Evolutionary conservation across 208 protist genomes (phyloP).

Genomic region (Trichomonas gallinae): DNA sequence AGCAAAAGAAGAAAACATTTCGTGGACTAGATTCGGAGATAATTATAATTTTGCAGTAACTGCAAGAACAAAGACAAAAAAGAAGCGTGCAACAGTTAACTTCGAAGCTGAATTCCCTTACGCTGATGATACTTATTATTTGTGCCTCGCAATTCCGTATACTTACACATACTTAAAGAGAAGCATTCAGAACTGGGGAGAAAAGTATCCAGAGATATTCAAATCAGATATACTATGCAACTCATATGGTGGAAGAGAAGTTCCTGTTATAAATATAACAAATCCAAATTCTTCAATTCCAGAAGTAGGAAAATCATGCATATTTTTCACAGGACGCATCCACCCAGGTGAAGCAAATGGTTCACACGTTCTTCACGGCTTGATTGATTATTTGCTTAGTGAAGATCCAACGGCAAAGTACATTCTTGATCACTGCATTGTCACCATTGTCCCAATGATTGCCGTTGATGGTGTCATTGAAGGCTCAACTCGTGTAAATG

Average conservation of each 20-base stretch:
- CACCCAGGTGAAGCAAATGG: conserved; percentile 87
- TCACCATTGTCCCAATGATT: conserved; percentile 72
- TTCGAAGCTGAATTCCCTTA: conserved; percentile 63
- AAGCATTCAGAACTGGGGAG: background rate
- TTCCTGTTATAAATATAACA: background rate
- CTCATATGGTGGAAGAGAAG: background rate
- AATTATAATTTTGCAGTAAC: background rate
- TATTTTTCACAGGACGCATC: conserved; percentile 73
- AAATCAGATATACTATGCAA: background rate
- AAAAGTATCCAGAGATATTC: background rate
- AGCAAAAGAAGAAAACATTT: background rate
- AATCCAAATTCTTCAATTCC: background rate
- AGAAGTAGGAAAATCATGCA: conserved; percentile 30
- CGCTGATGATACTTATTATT: conserved; percentile 58
- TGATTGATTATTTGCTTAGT: background rate
- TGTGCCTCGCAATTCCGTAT: conserved; percentile 84
- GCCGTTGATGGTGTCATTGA: conserved; percentile 88
- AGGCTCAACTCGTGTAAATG: conserved; percentile 83
- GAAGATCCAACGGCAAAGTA: background rate
- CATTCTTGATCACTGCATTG: background rate
- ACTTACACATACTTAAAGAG: conserved; percentile 66
- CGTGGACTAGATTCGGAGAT: background rate
- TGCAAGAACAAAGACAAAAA: background rate
- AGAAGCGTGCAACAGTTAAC: conserved; percentile 51
- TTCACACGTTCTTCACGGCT: conserved; percentile 78